A percentile compares a stretch with the other conserved stretches of the same genome.
Evolutionary conservation across 1,139 yeast species (phyloP).

Genomic region (Scheffersomyces segobiensis): DNA sequence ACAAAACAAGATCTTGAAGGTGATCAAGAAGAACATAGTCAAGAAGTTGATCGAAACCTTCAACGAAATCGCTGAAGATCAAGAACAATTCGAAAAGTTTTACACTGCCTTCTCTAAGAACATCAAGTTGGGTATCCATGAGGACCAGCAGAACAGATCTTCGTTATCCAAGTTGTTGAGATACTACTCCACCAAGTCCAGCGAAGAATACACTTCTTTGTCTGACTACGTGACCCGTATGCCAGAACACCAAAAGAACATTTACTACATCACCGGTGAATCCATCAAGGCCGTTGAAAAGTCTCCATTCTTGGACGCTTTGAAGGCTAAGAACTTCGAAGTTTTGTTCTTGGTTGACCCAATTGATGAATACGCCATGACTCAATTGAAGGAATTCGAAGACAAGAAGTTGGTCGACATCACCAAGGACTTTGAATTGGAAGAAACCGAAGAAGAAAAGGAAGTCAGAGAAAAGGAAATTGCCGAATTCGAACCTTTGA

Average conservation of each 20-base stretch:
- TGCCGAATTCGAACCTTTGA: conserved; percentile 88
- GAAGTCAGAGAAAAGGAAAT: conserved; percentile 87
- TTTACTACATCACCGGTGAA: conserved; percentile 99
- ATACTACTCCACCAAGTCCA: conserved; percentile 94
- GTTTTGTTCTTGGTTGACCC: conserved; percentile 98
- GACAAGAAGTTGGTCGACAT: conserved; percentile 98
- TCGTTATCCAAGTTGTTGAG: conserved; percentile 96
- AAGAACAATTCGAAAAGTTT: conserved; percentile 98
- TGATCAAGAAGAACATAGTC: conserved; percentile 97
- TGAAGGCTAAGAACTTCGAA: conserved; percentile 98
- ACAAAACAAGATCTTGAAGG: conserved; percentile 99
- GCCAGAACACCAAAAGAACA: conserved; percentile 99
- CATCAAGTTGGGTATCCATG: conserved; percentile 98
- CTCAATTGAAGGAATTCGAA: conserved; percentile 98
- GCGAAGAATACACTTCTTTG: conserved; percentile 91
- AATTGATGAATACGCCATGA: conserved; percentile 99
- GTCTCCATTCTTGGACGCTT: conserved; percentile 98
- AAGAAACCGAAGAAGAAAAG: conserved; percentile 99
- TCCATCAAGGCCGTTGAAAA: conserved; percentile 96
- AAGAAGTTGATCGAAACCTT: conserved; percentile 98
- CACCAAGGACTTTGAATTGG: conserved; percentile 98
- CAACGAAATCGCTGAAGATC: conserved; percentile 98
- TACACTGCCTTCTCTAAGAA: conserved; percentile 98
- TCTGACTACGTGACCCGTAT: conserved; percentile 98
- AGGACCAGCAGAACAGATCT: conserved; percentile 96